Evolutionary conservation across 768 basidiomycete species (phyloP).

Genomic region (Leccinum uliginosum): DNA sequence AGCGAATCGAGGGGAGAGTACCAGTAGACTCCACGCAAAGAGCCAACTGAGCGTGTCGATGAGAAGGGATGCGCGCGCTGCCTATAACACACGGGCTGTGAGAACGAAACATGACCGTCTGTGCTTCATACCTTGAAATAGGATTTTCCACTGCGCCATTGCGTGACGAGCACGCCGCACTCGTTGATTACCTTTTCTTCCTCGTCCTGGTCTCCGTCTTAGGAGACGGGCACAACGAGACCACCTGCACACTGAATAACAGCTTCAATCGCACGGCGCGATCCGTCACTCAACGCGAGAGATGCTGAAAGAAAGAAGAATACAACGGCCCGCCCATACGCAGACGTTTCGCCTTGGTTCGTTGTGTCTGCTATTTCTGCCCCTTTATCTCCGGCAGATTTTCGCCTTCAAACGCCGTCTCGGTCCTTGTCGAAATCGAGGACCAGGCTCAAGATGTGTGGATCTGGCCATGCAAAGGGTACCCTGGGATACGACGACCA

Average conservation of each 20-base stretch:
- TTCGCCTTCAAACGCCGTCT: slow-evolving; percentile 20
- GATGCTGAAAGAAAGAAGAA: slow-evolving; percentile 62
- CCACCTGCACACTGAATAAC: slow-evolving; percentile 61
- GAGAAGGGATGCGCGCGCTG: slow-evolving; percentile 36
- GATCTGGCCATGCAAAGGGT: slow-evolving; percentile 76
- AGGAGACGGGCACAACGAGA: slow-evolving; percentile 46
- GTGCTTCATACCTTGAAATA: slow-evolving; percentile 57
- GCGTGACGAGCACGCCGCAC: slow-evolving; percentile 70
- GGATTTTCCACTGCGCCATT: slow-evolving; percentile 61
- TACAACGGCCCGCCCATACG: slow-evolving; percentile 56
- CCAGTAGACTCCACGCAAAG: slow-evolving; percentile 69
- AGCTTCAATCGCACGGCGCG: slow-evolving; percentile 52
- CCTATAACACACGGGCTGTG: slow-evolving; percentile 38
- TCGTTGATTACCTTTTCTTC: slow-evolving; percentile 35
- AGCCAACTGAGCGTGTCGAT: slow-evolving; percentile 84
- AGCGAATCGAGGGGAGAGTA: slow-evolving; percentile 63
- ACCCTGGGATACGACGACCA: slow-evolving; percentile 46
- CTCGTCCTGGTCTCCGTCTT: slow-evolving; percentile 32
- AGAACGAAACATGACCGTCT: not conserved
- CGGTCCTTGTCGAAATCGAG: slow-evolving; percentile 14
- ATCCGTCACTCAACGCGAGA: slow-evolving; percentile 47
- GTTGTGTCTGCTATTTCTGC: slow-evolving; percentile 15
- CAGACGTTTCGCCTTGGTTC: slow-evolving; percentile 30
- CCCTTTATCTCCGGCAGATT: slow-evolving; percentile 21
- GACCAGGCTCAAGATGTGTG: slow-evolving; percentile 38